A percentile compares a stretch with the other conserved stretches of the same genome.
Conservation (phyloP, 116 monocot species). For the Phalaenopsis hybrid region DNA sequence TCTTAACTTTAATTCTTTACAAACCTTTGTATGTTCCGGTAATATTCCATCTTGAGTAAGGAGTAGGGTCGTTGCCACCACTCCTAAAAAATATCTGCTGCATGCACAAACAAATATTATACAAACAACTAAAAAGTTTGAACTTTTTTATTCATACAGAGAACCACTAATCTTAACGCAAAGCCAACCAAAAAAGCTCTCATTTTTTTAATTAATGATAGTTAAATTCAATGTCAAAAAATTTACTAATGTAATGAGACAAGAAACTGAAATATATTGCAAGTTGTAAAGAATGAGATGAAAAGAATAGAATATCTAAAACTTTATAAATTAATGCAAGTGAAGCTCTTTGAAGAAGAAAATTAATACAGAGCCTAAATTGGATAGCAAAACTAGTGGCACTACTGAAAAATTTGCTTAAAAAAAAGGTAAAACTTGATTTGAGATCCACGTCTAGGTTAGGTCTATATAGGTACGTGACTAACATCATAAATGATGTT, state of each 20-base stretch:
- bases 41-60: conserved; percentile 75
- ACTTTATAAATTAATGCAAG: not conserved
- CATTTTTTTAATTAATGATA: not conserved
- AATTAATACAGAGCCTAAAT: not conserved
- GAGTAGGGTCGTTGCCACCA: conserved; percentile 43
- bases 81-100: conserved; percentile 58
- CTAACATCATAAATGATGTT: too few relatives aligned
- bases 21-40: conserved; percentile 90
- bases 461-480: too few relatives aligned
- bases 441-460: not conserved
- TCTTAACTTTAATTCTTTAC: not conserved
- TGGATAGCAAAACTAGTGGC: not conserved
- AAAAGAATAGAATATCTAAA: not conserved
- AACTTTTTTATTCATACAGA: not conserved
- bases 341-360: not conserved
- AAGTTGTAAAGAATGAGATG: not conserved
- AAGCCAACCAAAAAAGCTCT: not conserved
- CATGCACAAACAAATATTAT: not conserved
- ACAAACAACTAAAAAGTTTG: conserved; percentile 2
- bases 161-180: not conserved
- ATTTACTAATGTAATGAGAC: not conserved
- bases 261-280: not conserved
- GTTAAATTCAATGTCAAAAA: not conserved
- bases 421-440: not conserved
- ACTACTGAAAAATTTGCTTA: not conserved